These are phyloP conservation scores for Heritiera littoralis DNA, from an alignment of 345 rosid species.

Conservation along the genomic window DNA sequence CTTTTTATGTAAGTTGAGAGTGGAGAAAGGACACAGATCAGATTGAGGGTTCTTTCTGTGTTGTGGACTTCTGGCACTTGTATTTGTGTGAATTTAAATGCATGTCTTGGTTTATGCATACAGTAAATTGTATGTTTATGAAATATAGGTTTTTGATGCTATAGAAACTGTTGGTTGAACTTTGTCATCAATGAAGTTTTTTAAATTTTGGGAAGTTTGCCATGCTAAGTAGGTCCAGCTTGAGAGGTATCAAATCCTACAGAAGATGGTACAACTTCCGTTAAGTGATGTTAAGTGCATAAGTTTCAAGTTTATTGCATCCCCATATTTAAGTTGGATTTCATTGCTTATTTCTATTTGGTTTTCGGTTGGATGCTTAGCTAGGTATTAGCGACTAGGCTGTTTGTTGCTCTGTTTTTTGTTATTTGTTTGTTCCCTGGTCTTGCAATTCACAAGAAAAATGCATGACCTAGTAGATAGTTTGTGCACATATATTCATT, in stretches of 20 bases:
- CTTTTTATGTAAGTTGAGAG: slow-evolving; percentile 1
- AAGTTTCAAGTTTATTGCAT: slow-evolving; percentile 2
- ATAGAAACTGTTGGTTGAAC: not conserved
- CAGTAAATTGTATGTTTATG: not conserved
- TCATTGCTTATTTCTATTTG: not conserved
- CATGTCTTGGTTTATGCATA: not conserved
- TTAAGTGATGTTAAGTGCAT: not conserved
- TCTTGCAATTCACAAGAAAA: slow-evolving; percentile 1
- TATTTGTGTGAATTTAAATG: not conserved
- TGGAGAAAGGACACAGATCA: not conserved
- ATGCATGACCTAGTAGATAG: no score
- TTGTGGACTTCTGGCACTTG: not conserved
- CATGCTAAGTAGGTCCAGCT: not conserved
- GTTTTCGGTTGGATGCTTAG: not conserved
- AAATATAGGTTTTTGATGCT: not conserved
- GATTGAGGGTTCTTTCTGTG: not conserved
- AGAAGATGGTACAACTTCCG: not conserved
- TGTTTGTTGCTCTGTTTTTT: not conserved
- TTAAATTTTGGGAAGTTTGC: not conserved
- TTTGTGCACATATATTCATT: not conserved
- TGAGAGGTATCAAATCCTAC: not conserved
- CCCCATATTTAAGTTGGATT: no score
- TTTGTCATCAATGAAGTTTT: not conserved
- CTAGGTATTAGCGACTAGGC: not conserved
- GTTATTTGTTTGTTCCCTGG: not conserved